Conservation (phyloP, 2,329 filamentous ascomycete genomes). For the Paecilomyces variotii region DNA sequence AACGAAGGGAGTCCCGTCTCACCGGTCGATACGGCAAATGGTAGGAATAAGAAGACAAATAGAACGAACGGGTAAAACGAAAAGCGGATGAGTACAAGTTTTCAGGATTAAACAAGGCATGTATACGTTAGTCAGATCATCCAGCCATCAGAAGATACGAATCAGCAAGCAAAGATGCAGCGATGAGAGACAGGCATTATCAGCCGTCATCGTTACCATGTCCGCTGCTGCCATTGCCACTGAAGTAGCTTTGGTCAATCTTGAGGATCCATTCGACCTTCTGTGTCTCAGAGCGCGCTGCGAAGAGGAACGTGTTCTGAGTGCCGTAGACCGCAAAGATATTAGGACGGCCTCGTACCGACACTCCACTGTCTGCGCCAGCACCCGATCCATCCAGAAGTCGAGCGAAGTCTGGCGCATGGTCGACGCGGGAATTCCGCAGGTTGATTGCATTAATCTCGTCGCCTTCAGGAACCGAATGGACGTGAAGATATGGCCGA, state of each 20-base stretch:
- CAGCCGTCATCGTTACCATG: slow-evolving; percentile 12
- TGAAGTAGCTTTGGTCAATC: slow-evolving; percentile 75
- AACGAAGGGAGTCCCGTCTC: not conserved
- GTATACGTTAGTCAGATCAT: not conserved
- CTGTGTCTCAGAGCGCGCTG: slow-evolving; percentile 77
- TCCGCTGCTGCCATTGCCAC: slow-evolving; percentile 21
- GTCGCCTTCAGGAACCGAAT: slow-evolving; percentile 77
- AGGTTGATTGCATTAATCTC: slow-evolving; percentile 86
- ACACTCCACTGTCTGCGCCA: slow-evolving; percentile 26
- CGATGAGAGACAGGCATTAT: not conserved
- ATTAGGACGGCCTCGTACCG: slow-evolving; percentile 48
- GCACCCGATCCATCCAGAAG: slow-evolving; percentile 52
- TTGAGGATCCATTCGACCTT: slow-evolving; percentile 96
- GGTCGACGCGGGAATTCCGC: slow-evolving; percentile 82
- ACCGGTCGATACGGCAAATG: not conserved
- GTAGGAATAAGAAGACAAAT: not conserved
- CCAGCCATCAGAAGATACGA: not conserved
- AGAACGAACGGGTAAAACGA: not conserved
- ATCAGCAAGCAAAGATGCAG: not conserved
- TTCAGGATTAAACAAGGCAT: not conserved
- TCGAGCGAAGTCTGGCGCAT: slow-evolving; percentile 77
- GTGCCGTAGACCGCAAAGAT: slow-evolving; percentile 93
- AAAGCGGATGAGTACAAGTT: not conserved
- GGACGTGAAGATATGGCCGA: slow-evolving; percentile 83
- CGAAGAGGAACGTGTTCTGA: slow-evolving; percentile 92